A percentile compares a stretch with the other conserved stretches of the same genome.
Conservation (phyloP, 164 flowering plant species). For the Berberis vulgaris region DNA sequence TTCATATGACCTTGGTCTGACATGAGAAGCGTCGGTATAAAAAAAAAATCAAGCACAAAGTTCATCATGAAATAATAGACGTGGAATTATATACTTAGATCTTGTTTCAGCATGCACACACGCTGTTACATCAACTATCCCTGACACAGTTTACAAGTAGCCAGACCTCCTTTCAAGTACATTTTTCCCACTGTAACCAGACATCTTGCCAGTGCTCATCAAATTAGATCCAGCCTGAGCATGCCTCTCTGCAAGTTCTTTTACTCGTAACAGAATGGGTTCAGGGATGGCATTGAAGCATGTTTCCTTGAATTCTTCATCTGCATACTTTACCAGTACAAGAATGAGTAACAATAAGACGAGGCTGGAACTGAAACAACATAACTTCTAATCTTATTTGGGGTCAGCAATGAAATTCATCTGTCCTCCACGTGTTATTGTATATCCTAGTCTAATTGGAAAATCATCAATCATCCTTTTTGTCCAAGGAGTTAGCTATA, state of each 20-base stretch:
- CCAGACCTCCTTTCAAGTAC: conserved; percentile 43
- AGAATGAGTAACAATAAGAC: neutral
- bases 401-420: neutral
- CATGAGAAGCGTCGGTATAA: too few relatives aligned
- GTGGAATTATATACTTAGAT: neutral
- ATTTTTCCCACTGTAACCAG: conserved; percentile 19
- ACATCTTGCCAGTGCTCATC: conserved; percentile 27
- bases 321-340: conserved; percentile 18
- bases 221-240: conserved; percentile 31
- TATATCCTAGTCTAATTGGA: too few relatives aligned
- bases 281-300: conserved; percentile 57
- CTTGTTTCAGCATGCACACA: conserved; percentile 1
- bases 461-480: too few relatives aligned
- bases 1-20: too few relatives aligned
- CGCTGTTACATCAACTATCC: conserved; percentile 19
- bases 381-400: neutral
- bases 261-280: conserved; percentile 51
- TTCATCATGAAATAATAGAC: too few relatives aligned
- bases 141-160: conserved; percentile 16
- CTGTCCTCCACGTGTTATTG: too few relatives aligned
- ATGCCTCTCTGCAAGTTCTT: conserved; percentile 85
- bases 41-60: too few relatives aligned
- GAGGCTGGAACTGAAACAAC: neutral
- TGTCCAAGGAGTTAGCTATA: too few relatives aligned
- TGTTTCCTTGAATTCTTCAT: conserved; percentile 46